phyloP scores from a whole-genome alignment of 2,329 filamentous ascomycete species.

The Stagonosporopsis tanaceti region DNA sequence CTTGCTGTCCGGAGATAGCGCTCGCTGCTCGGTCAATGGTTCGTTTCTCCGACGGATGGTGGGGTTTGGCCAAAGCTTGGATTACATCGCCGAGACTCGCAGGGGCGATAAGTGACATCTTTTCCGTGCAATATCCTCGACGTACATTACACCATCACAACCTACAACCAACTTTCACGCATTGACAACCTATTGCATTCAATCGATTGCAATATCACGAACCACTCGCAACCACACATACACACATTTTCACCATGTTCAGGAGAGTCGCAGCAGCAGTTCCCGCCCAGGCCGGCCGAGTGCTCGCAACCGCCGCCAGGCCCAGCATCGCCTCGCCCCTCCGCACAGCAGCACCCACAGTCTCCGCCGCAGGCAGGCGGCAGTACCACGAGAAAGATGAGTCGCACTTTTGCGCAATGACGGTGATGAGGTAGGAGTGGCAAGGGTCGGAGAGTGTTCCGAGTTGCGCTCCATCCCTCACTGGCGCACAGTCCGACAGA shows the following conservation, averaged over 20 bases:
- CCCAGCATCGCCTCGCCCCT: slow-evolving; percentile 58
- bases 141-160: slow-evolving; percentile 19
- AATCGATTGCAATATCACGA: slow-evolving; percentile 15
- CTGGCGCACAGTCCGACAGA: slow-evolving; percentile 11
- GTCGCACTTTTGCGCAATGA: slow-evolving; percentile 38
- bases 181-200: slow-evolving; percentile 20
- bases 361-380: slow-evolving; percentile 53
- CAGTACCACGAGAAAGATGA: slow-evolving; percentile 73
- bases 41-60: slow-evolving; percentile 36
- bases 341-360: slow-evolving; percentile 54
- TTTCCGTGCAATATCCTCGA: slow-evolving; percentile 14
- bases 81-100: slow-evolving; percentile 18
- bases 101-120: slow-evolving; percentile 32
- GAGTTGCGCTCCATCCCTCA: slow-evolving; percentile 6
- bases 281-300: slow-evolving; percentile 61
- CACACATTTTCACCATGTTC: slow-evolving; percentile 59
- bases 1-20: slow-evolving; percentile 23
- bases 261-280: slow-evolving; percentile 63
- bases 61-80: slow-evolving; percentile 29
- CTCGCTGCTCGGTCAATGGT: slow-evolving; percentile 14
- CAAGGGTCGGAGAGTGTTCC: slow-evolving; percentile 17
- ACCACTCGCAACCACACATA: slow-evolving; percentile 19
- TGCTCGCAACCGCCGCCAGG: slow-evolving; percentile 58
- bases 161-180: slow-evolving; percentile 30
- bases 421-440: slow-evolving; percentile 21